phyloP scores from a whole-genome alignment of 352 stramenopile species.

The Phytophthora ramorum region DNA sequence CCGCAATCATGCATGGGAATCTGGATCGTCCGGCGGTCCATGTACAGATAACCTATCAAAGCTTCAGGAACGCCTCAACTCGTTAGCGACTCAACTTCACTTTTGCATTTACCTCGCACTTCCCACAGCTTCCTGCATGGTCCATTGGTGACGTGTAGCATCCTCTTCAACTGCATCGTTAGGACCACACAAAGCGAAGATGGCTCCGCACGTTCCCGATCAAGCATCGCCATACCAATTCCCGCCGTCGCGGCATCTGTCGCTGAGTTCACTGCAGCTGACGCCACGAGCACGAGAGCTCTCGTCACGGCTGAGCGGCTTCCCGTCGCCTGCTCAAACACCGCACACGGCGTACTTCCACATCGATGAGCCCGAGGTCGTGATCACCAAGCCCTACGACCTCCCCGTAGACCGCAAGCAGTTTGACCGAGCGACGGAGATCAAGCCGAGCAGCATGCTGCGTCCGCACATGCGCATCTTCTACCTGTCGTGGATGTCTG shows the following conservation, averaged over 20 bases:
- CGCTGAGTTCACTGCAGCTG: constrained; percentile 31
- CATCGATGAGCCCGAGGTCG: constrained; percentile 30
- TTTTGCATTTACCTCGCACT: constrained; percentile 22
- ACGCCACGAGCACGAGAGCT: constrained; percentile 31
- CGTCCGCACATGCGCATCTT: constrained; percentile 96
- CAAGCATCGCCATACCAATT: constrained; percentile 17
- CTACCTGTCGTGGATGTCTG: constrained; percentile 92
- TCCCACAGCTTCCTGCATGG: neutral
- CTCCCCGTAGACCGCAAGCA: constrained; percentile 60
- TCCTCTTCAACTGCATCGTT: neutral
- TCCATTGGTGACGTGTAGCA: neutral
- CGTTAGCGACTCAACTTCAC: constrained; percentile 12
- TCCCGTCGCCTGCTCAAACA: constrained; percentile 27
- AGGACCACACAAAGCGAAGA: neutral
- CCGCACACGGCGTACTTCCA: constrained; percentile 32
- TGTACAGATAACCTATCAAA: neutral
- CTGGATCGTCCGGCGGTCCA: neutral
- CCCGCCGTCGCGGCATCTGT: constrained; percentile 16
- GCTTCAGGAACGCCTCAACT: neutral
- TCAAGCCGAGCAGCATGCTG: constrained; percentile 82
- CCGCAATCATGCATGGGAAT: constrained; percentile 16
- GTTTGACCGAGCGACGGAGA: constrained; percentile 72
- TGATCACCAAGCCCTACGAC: constrained; percentile 43
- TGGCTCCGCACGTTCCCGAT: constrained; percentile 26
- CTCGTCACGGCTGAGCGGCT: constrained; percentile 23